Evolutionary conservation across 768 basidiomycete genomes (phyloP).

Genomic region (Sarcomyxa edulis): DNA sequence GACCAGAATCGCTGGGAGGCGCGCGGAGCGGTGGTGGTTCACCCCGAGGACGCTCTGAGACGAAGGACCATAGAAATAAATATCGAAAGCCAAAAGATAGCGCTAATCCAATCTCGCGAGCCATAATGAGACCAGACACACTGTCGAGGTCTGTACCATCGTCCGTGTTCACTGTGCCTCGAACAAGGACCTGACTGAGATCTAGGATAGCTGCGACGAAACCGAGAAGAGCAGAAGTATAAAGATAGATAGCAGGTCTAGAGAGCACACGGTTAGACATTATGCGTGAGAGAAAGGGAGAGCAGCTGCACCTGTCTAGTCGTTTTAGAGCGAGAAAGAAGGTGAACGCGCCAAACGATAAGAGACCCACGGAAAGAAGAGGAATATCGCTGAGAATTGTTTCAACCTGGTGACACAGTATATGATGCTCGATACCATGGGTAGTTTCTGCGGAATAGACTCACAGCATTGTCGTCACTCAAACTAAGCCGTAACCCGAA

Average conservation of each 20-base stretch:
- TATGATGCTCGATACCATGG: neutral
- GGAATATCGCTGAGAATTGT: constrained; percentile 61
- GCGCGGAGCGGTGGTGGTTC: constrained; percentile 24
- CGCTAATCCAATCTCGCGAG: constrained; percentile 56
- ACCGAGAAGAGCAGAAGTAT: constrained; percentile 49
- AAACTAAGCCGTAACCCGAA: neutral
- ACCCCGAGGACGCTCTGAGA: constrained; percentile 49
- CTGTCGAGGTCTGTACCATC: constrained; percentile 17
- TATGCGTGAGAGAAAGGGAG: constrained; percentile 5
- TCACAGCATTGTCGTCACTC: constrained; percentile 1
- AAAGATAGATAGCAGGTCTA: constrained; percentile 48
- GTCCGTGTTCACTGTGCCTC: constrained; percentile 22
- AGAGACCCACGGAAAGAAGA: constrained; percentile 59
- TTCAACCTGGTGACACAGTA: constrained; percentile 36
- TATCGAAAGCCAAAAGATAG: constrained; percentile 55
- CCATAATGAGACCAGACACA: constrained; percentile 34
- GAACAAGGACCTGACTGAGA: constrained; percentile 46
- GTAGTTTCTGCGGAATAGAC: no score
- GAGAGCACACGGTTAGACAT: constrained; percentile 5
- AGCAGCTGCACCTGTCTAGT: constrained; percentile 36
- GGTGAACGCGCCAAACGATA: constrained; percentile 54
- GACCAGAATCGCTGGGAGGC: constrained; percentile 8
- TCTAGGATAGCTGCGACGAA: constrained; percentile 64
- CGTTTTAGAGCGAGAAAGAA: constrained; percentile 52
- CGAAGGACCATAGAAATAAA: constrained; percentile 66